These are phyloP conservation scores for Pythium rishiriense DNA, from an alignment of 352 stramenopile genomes.

Conservation along the genomic window DNA sequence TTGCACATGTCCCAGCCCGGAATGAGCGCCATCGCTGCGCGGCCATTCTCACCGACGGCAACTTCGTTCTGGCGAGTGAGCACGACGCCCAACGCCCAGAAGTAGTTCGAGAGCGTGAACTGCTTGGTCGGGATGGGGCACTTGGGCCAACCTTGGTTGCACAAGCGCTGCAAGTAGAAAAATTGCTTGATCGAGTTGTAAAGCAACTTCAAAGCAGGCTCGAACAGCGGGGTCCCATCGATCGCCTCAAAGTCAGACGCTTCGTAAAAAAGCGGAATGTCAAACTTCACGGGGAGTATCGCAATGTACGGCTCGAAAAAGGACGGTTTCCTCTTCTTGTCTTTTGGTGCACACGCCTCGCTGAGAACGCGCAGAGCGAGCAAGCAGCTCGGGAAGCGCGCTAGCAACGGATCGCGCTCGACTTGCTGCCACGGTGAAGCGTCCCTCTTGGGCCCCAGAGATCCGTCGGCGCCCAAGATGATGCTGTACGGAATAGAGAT, in stretches of 20 bases:
- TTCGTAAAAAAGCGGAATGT: conserved; percentile 54
- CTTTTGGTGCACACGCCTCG: conserved; percentile 24
- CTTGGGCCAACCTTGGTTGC: conserved; percentile 26
- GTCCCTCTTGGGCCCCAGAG: conserved; percentile 21
- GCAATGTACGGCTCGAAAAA: conserved; percentile 48
- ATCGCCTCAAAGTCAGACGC: conserved; percentile 44
- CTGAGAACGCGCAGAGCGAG: conserved; percentile 44
- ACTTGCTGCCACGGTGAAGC: conserved; percentile 28
- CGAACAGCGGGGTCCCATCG: conserved; percentile 38
- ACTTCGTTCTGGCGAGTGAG: conserved; percentile 68
- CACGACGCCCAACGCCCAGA: conserved; percentile 56
- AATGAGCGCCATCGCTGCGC: conserved; percentile 48
- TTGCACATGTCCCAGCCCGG: conserved; percentile 71
- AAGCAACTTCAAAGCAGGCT: conserved; percentile 42
- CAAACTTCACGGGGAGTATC: conserved; percentile 43
- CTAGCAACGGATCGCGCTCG: conserved; percentile 37
- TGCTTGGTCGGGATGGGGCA: conserved; percentile 30
- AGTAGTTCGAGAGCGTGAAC: conserved; percentile 58
- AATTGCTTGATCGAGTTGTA: conserved; percentile 71
- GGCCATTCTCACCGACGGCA: conserved; percentile 21
- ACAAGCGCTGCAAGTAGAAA: conserved; percentile 40
- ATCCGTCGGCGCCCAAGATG: conserved; percentile 30
- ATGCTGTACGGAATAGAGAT: conserved; percentile 40
- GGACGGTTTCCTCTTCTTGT: conserved; percentile 9
- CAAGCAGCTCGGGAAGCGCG: conserved; percentile 41